Base-by-base conservation (phyloP, 768 basidiomycete genomes). In the Mycena vitilis region DNA sequence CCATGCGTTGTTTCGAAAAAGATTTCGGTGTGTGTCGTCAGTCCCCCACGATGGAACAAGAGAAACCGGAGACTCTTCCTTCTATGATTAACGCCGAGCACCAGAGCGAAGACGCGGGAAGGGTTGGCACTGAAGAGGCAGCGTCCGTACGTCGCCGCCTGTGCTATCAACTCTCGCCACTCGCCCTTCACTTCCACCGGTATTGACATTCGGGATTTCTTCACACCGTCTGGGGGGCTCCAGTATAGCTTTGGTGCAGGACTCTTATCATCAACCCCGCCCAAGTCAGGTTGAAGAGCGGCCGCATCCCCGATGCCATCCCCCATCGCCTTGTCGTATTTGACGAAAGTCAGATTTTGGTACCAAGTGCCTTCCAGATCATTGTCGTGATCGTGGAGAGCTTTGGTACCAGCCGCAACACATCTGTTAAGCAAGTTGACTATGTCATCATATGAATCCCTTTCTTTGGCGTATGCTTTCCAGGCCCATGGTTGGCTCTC, bases 161-260 rank as follows among this genome's bases (percentile, higher is more conserved):
- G 73, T 11, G n/a, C 2, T 2, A 73, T 54, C 25, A 73, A 20
- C 11, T 66, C 53, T 0, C 59, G 12, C 70, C 71, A 74, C 25
- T 25, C 11, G 5, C 58, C 40, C 45, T 71, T 73, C 23, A 74
- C 66, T 44, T 71, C 71, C 12, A 72, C 73, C 3, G 71, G 69
- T 25, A 74, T 38, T 34, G 49, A n/a, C 18, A 68, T 25, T 22
- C 44, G 48, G 9, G 12, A 6, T 4, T 47, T 18, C 20, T 23
- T 4, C 23, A 10, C 11, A 11, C 49, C 42, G 36, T 45, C 8
- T 22, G 52, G n/a, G 61, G 51, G 18, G 13, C 36, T 44, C 51
- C 61, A 54, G 40, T 63, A 52, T 20, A 54, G 23, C n/a, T n/a
- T n/a, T n/a, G 2, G 22, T 60, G 1, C 8, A 23, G 42, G 52